phyloP scores from a whole-genome alignment of 2,329 filamentous ascomycete species.

The Trichoderma breve region DNA sequence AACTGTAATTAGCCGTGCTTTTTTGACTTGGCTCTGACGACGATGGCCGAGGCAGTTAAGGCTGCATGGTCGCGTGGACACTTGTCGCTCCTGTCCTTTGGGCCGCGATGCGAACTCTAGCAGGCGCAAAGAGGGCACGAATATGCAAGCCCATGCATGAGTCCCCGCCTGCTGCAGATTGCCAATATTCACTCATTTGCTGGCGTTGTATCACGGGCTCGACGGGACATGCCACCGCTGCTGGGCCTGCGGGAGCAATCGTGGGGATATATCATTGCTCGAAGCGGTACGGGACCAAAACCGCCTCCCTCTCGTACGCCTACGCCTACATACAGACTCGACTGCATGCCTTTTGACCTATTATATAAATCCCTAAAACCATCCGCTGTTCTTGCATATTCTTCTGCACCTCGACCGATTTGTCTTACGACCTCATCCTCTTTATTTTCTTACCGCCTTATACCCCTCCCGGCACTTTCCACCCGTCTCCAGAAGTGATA shows the following conservation, averaged over 20 bases:
- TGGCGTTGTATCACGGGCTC: constrained; percentile 3
- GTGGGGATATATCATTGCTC: constrained; percentile 1
- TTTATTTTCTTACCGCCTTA: constrained; percentile 19
- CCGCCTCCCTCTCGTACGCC: not conserved
- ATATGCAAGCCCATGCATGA: constrained; percentile 11
- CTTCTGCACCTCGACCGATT: constrained; percentile 7
- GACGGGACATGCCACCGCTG: not conserved
- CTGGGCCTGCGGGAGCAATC: not conserved
- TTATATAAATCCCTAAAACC: not conserved
- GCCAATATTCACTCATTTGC: constrained; percentile 17
- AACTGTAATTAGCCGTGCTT: not conserved
- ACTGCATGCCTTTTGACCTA: not conserved
- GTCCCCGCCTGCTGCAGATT: not conserved
- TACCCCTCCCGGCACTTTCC: constrained; percentile 12
- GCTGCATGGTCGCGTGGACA: constrained; percentile 19
- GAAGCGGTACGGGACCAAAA: not conserved
- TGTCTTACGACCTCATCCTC: constrained; percentile 9
- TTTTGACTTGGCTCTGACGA: not conserved
- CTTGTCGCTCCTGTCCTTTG: constrained; percentile 18
- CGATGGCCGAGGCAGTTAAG: constrained; percentile 4
- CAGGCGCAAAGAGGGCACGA: constrained; percentile 10
- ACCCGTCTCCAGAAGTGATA: not conserved
- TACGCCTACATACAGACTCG: not conserved
- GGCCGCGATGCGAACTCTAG: constrained; percentile 16
- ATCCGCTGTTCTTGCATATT: constrained; percentile 1